Percentiles rank a stretch among this genome's conserved stretches.
Conservation (phyloP, 2,329 filamentous ascomycete genomes). For the Peltaster fructicola region DNA sequence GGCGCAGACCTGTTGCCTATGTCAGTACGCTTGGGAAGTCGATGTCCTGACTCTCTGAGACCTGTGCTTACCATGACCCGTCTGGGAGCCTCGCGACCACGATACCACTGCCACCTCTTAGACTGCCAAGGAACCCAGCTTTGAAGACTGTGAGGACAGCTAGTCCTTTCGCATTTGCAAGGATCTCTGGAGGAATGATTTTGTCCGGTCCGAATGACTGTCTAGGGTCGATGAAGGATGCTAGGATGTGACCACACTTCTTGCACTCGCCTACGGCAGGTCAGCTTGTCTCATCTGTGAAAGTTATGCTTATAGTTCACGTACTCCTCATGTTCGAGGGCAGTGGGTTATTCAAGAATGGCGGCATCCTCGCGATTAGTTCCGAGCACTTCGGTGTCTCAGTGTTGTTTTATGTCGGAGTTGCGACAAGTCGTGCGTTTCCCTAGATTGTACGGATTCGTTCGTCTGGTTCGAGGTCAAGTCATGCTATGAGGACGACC, state of each 20-base stretch:
- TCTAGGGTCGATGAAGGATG: conserved; percentile 83
- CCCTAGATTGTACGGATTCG: too few species aligned
- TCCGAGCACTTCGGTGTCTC: too few species aligned
- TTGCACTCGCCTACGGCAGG: conserved; percentile 67
- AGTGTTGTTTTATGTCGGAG: too few species aligned
- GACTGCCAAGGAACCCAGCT: conserved; percentile 70
- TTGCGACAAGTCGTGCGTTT: too few species aligned
- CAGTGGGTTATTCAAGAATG: conserved; percentile 36
- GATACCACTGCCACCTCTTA: conserved; percentile 63
- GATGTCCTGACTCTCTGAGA: background rate
- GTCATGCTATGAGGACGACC: too few species aligned
- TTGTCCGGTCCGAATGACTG: conserved; percentile 94
- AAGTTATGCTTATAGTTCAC: conserved; percentile 16
- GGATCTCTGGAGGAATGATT: conserved; percentile 78
- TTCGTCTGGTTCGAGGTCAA: too few species aligned
- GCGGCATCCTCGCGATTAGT: conserved; percentile 20
- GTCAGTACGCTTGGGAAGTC: background rate
- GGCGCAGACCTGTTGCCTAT: conserved; percentile 40
- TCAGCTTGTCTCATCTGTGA: conserved; percentile 1
- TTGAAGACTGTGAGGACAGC: conserved; percentile 77
- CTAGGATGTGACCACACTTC: conserved; percentile 89
- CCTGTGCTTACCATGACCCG: conserved; percentile 41
- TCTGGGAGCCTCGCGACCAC: conserved; percentile 65
- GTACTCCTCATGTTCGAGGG: conserved; percentile 35
- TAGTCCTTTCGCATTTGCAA: conserved; percentile 83